A percentile compares a stretch with the other conserved stretches of the same genome.
Conservation (phyloP, 441 rosid genomes). For the Corymbia calophylla region DNA sequence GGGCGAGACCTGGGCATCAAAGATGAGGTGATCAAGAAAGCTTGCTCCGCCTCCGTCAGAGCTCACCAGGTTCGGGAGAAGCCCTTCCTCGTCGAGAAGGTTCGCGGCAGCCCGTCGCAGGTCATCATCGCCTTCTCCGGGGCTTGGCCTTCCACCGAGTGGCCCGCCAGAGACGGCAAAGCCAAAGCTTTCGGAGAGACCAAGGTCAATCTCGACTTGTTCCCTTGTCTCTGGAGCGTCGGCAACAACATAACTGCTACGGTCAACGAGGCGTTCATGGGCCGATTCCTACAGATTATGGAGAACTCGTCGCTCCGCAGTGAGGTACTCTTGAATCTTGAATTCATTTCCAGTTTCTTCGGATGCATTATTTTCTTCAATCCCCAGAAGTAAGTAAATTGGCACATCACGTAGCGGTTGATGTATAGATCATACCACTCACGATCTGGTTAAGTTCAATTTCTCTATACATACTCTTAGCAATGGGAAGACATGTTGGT, state of each 20-base stretch:
- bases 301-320: slow-evolving; percentile 9
- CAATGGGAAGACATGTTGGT: not conserved
- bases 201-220: not conserved
- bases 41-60: not conserved
- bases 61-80: not conserved
- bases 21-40: not conserved
- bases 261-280: not conserved
- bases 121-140: slow-evolving; percentile 1
- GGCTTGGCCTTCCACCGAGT: not conserved
- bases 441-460: not conserved
- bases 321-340: slow-evolving; percentile 27
- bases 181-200: not conserved
- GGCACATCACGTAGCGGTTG: not conserved
- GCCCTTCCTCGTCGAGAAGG: not conserved
- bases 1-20: not conserved
- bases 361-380: not conserved
- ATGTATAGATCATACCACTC: not conserved
- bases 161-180: not conserved
- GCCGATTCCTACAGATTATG: not conserved
- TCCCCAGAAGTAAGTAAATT: not conserved
- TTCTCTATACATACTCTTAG: not conserved
- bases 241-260: not conserved
- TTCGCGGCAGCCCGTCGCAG: not conserved
- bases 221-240: slow-evolving; percentile 4
- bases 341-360: not conserved